Evolutionary conservation across 208 protist species (phyloP).

Genomic region (Leptomonas seymouri): DNA sequence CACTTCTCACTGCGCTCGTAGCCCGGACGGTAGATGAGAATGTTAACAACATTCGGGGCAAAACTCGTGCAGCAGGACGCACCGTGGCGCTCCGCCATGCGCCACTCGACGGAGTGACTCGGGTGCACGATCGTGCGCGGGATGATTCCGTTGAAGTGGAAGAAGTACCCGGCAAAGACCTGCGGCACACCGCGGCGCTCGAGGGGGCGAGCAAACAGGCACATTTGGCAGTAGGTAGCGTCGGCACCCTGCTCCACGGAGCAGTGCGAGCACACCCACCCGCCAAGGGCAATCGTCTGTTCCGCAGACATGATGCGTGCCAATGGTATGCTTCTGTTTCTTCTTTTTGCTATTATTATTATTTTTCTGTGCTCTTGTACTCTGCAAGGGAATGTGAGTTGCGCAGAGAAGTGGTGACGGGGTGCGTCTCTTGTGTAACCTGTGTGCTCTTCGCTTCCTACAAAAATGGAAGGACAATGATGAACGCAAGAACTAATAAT

Average conservation of each 20-base stretch:
- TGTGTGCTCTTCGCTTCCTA: no score
- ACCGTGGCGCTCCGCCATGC: slow-evolving; percentile 90
- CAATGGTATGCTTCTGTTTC: slow-evolving; percentile 8
- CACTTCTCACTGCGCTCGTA: slow-evolving; percentile 93
- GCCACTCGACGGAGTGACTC: slow-evolving; percentile 90
- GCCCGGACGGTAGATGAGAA: slow-evolving; percentile 83
- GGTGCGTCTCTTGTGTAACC: no score
- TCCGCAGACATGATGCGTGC: slow-evolving; percentile 5
- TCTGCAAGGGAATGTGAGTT: no score
- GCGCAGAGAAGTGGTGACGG: no score
- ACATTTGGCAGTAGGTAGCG: slow-evolving; percentile 69
- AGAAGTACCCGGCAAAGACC: slow-evolving; percentile 79
- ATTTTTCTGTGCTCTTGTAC: not conserved
- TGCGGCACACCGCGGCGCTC: slow-evolving; percentile 75
- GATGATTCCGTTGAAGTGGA: slow-evolving; percentile 93
- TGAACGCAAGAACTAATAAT: no score
- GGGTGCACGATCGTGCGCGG: slow-evolving; percentile 81
- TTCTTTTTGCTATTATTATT: not conserved
- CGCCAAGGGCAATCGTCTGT: slow-evolving; percentile 8
- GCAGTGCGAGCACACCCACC: slow-evolving; percentile 71
- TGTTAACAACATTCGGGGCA: slow-evolving; percentile 59
- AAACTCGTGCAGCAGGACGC: slow-evolving; percentile 68
- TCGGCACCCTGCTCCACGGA: slow-evolving; percentile 47
- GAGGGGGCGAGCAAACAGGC: slow-evolving; percentile 68
- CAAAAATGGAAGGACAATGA: no score